phyloP scores from a whole-genome alignment of 495 filamentous ascomycete genomes.

The Astrocystis sublimbata region DNA sequence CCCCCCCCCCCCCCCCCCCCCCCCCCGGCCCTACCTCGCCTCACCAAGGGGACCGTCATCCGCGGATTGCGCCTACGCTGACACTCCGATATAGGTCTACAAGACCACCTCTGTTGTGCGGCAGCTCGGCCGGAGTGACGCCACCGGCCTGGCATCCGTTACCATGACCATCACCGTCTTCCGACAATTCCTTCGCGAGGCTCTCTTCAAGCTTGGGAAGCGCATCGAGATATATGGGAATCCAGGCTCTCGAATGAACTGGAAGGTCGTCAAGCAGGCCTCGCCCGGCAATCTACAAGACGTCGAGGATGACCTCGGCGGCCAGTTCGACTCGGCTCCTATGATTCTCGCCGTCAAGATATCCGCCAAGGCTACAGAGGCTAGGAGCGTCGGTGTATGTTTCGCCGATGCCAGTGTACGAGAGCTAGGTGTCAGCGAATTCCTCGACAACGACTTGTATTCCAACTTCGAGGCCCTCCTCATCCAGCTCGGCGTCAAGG shows the following conservation, averaged over 20 bases:
- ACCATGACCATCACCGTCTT: conserved; percentile 93
- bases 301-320: conserved; percentile 93
- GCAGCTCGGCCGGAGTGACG: conserved; percentile 79
- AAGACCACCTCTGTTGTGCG: conserved; percentile 95
- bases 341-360: conserved; percentile 96
- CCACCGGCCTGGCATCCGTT: conserved; percentile 83
- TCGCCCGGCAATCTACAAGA: conserved; percentile 96
- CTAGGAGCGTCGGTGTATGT: conserved; percentile 86
- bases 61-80: conserved; percentile 42
- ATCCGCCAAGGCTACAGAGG: conserved; percentile 79
- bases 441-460: conserved; percentile 96
- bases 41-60: background rate
- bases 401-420: conserved; percentile 97
- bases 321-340: conserved; percentile 82
- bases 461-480: conserved; percentile 96
- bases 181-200: conserved; percentile 92
- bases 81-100: conserved; percentile 60
- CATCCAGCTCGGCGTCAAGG: conserved; percentile 94
- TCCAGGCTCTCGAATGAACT: conserved; percentile 72
- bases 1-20: conserved; percentile 8
- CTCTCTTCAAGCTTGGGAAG: conserved; percentile 86
- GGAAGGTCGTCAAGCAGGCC: conserved; percentile 88
- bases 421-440: conserved; percentile 95
- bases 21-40: too few relatives aligned
- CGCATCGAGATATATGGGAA: conserved; percentile 88